Percentiles rank a stretch among this genome's conserved stretches.
Evolutionary conservation across 2,329 filamentous ascomycete species (phyloP).

Genomic region (Clonostachys solani): DNA sequence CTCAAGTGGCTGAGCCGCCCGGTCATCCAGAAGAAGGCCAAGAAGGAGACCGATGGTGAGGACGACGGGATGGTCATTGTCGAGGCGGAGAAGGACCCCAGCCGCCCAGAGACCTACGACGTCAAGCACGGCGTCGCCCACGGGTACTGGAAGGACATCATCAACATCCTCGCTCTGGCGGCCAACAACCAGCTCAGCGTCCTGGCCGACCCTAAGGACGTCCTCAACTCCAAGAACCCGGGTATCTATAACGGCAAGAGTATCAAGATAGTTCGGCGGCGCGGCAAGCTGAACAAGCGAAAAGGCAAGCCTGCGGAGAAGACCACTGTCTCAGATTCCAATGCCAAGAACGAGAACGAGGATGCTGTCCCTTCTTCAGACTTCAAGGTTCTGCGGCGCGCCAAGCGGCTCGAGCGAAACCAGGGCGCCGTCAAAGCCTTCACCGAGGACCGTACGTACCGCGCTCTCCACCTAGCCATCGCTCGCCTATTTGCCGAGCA

Average conservation of each 20-base stretch:
- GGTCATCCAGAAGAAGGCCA: conserved; percentile 48
- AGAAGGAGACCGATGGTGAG: conserved; percentile 27
- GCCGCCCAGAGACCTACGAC: conserved; percentile 28
- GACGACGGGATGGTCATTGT: conserved; percentile 25
- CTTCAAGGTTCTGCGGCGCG: conserved; percentile 13
- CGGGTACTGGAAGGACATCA: conserved; percentile 59
- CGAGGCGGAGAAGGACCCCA: conserved; percentile 14
- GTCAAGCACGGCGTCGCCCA: conserved; percentile 46
- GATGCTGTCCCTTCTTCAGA: too few species aligned
- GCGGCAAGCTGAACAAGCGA: too few species aligned
- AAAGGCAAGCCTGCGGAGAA: too few species aligned
- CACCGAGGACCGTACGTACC: conserved; percentile 38
- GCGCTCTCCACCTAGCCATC: conserved; percentile 44
- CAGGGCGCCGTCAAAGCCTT: conserved; percentile 33
- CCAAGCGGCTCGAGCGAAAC: conserved; percentile 32
- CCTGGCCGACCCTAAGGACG: conserved; percentile 26
- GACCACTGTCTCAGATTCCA: too few species aligned
- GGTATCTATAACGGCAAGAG: conserved; percentile 7
- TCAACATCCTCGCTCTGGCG: conserved; percentile 51
- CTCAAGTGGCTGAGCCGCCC: conserved; percentile 51
- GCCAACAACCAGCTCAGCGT: conserved; percentile 40
- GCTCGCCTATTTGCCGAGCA: conserved; percentile 54
- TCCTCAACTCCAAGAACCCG: conserved; percentile 32
- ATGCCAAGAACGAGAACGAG: too few species aligned
- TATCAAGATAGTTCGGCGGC: background rate